A percentile compares a stretch with the other conserved stretches of the same genome.
These are phyloP conservation scores for Mesembryanthemum crystallinum DNA, from an alignment of 148 eudicot genomes.

Conservation along the genomic window DNA sequence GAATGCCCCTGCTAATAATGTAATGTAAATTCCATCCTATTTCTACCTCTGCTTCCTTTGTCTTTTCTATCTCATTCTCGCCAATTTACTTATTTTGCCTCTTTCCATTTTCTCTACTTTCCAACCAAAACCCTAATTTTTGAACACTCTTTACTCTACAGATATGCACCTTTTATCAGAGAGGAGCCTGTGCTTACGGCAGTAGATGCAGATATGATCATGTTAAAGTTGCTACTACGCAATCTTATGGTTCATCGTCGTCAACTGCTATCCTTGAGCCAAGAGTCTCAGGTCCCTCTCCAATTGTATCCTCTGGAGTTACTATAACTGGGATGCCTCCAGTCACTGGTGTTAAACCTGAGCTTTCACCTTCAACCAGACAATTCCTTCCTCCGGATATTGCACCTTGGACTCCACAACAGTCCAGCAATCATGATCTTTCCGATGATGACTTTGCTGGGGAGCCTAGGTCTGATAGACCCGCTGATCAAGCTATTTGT, in stretches of 20 bases:
- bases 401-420: conserved; percentile 43
- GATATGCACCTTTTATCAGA: conserved; percentile 90
- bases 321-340: conserved; percentile 19
- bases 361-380: conserved; percentile 42
- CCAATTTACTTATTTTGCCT: neutral
- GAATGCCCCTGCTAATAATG: conserved; percentile 88
- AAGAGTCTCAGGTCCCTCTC: conserved; percentile 23
- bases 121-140: neutral
- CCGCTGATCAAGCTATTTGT: conserved; percentile 59
- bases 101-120: neutral
- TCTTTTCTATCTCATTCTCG: neutral
- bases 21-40: too few species aligned
- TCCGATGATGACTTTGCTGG: conserved; percentile 28
- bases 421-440: conserved; percentile 23
- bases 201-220: conserved; percentile 91
- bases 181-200: conserved; percentile 85
- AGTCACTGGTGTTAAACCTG: conserved; percentile 32
- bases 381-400: conserved; percentile 23
- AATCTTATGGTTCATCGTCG: conserved; percentile 56
- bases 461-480: conserved; percentile 38
- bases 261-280: conserved; percentile 43
- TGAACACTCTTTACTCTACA: conserved; percentile 20
- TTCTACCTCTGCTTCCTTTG: neutral
- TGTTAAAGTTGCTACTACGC: conserved; percentile 53
- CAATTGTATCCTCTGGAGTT: conserved; percentile 25